phyloP scores from a whole-genome alignment of 495 filamentous ascomycete genomes.

The Penicillium ucsense region DNA sequence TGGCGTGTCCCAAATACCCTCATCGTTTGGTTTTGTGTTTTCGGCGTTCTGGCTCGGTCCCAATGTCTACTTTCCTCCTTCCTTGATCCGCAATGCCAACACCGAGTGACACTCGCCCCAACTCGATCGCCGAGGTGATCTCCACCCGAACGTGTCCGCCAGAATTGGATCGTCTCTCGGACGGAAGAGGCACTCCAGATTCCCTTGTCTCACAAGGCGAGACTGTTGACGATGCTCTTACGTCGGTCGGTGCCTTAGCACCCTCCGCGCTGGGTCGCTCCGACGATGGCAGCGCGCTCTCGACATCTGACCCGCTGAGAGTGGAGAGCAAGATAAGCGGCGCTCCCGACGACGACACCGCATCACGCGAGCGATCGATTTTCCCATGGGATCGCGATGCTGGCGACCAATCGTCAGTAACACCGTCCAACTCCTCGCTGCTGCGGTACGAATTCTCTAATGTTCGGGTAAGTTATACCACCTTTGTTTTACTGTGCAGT shows the following conservation, averaged over 20 bases:
- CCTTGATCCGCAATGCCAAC: slow-evolving; percentile 49
- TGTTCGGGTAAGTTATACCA: slow-evolving; percentile 43
- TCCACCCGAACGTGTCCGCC: slow-evolving; percentile 49
- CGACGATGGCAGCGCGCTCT: slow-evolving; percentile 23
- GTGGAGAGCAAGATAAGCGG: slow-evolving; percentile 21
- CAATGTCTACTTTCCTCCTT: slow-evolving; percentile 29
- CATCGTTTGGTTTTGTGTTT: slow-evolving; percentile 1
- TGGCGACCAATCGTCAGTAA: slow-evolving; percentile 19
- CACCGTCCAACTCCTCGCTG: slow-evolving; percentile 31
- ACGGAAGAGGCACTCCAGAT: slow-evolving; percentile 32
- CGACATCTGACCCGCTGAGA: slow-evolving; percentile 21
- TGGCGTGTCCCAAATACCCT: too few species aligned
- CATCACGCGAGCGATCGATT: slow-evolving; percentile 21
- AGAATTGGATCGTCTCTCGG: slow-evolving; percentile 35
- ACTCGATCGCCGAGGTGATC: slow-evolving; percentile 40
- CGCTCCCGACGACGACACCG: slow-evolving; percentile 26
- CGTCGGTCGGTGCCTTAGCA: slow-evolving; percentile 16
- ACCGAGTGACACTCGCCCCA: slow-evolving; percentile 40
- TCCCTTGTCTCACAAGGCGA: slow-evolving; percentile 14
- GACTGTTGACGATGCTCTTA: slow-evolving; percentile 20
- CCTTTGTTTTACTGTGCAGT: neutral
- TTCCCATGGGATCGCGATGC: slow-evolving; percentile 23
- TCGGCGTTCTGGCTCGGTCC: slow-evolving; percentile 12
- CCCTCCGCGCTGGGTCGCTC: slow-evolving; percentile 24
- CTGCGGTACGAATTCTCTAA: slow-evolving; percentile 59